Evolutionary conservation across 306 rosid species (phyloP).

Genomic region (Abrus precatorius): DNA sequence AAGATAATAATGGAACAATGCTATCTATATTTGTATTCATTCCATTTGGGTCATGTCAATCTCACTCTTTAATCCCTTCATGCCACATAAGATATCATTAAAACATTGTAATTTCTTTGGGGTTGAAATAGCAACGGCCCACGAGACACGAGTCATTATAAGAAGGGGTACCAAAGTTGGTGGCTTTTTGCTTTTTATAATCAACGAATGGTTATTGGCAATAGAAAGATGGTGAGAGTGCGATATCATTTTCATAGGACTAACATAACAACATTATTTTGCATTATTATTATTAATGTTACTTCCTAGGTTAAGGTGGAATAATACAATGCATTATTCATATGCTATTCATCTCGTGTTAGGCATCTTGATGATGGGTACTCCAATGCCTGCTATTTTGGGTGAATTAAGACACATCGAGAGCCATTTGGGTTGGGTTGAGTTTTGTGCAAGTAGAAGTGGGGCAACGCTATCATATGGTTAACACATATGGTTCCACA

Average conservation of each 20-base stretch:
- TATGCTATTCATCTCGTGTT: slow-evolving; percentile 1
- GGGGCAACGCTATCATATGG: no score
- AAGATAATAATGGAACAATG: neutral
- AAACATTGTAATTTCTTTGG: neutral
- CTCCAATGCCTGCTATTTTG: neutral
- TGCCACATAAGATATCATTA: neutral
- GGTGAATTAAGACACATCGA: neutral
- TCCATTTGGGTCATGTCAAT: slow-evolving; percentile 20
- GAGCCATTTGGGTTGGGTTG: no score
- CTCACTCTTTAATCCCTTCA: neutral
- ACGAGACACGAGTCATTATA: neutral
- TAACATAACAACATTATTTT: neutral
- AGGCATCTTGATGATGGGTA: neutral
- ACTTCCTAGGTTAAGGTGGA: neutral
- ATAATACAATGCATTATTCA: neutral
- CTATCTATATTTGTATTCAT: slow-evolving; percentile 15
- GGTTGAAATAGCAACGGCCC: neutral
- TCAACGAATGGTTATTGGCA: neutral
- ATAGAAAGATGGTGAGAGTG: neutral
- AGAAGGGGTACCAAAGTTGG: neutral
- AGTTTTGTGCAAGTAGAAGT: no score
- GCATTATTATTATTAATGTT: neutral
- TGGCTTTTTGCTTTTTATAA: neutral
- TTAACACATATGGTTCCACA: no score
- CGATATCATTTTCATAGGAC: neutral